phyloP scores from a whole-genome alignment of 495 filamentous ascomycete genomes.

The Diplogelasinospora grovesii region DNA sequence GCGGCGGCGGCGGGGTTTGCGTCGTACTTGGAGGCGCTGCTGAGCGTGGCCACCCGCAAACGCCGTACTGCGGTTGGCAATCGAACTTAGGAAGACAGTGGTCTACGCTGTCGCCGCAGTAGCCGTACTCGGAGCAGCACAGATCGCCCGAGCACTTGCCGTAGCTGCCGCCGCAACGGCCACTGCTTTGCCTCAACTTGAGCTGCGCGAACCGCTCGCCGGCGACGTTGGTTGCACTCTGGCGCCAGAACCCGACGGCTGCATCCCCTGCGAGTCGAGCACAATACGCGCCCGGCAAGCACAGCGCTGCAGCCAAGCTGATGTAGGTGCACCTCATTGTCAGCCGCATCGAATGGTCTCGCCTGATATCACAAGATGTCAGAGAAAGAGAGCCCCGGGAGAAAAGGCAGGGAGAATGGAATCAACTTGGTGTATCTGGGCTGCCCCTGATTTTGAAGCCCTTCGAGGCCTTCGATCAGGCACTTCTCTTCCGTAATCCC shows the following conservation, averaged over 20 bases:
- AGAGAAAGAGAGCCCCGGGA: not conserved
- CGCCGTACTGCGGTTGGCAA: slow-evolving; percentile 42
- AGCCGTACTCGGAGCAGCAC: slow-evolving; percentile 44
- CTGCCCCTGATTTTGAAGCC: too few relatives aligned
- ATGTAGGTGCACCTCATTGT: slow-evolving; percentile 20
- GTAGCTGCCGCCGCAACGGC: slow-evolving; percentile 13
- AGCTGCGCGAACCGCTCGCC: slow-evolving; percentile 1
- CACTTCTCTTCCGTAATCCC: too few relatives aligned
- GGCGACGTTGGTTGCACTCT: slow-evolving; percentile 1
- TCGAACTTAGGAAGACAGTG: slow-evolving; percentile 44
- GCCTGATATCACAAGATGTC: slow-evolving; percentile 1
- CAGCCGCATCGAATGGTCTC: slow-evolving; percentile 6
- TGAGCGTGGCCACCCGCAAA: slow-evolving; percentile 27
- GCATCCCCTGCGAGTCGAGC: not conserved
- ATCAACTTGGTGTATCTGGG: too few relatives aligned
- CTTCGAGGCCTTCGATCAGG: too few relatives aligned
- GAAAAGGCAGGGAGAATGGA: too few relatives aligned
- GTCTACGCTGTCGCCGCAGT: slow-evolving; percentile 39
- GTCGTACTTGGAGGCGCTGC: slow-evolving; percentile 7
- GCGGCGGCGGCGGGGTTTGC: not conserved
- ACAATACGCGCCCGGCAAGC: slow-evolving; percentile 10
- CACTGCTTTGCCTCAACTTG: slow-evolving; percentile 14
- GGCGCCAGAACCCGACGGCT: not conserved
- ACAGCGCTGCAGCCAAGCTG: slow-evolving; percentile 16
- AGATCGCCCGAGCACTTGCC: slow-evolving; percentile 18